Conservation (phyloP, 805 yeast species). For the Peterozyma xylosa region DNA sequence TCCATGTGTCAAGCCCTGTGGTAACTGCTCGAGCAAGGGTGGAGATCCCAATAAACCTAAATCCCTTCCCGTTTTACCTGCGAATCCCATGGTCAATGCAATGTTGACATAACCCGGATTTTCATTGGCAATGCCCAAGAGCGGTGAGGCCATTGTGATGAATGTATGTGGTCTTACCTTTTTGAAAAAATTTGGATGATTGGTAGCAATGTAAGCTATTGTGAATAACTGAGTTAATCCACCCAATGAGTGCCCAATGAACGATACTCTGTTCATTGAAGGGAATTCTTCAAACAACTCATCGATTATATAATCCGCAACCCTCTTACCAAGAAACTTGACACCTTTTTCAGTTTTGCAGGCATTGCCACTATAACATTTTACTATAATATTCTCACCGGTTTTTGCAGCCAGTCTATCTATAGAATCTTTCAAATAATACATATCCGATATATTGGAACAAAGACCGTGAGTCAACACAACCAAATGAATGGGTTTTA, state of each 20-base stretch:
- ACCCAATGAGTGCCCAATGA: conserved; percentile 90
- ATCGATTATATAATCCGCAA: conserved; percentile 64
- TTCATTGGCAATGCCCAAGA: conserved; percentile 81
- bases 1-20: conserved; percentile 65
- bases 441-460: conserved; percentile 87
- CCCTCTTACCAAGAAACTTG: conserved; percentile 71
- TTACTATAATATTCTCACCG: conserved; percentile 63
- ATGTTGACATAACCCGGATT: conserved; percentile 80
- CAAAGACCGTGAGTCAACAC: conserved; percentile 88
- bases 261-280: conserved; percentile 60
- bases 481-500: conserved; percentile 71
- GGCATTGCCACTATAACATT: conserved; percentile 78
- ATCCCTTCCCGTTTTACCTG: conserved; percentile 93
- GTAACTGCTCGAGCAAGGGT: conserved; percentile 70
- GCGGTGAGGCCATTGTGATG: conserved; percentile 79
- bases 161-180: conserved; percentile 68
- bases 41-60: conserved; percentile 52
- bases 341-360: conserved; percentile 89
- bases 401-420: conserved; percentile 37
- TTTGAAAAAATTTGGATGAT: conserved; percentile 65
- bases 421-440: conserved; percentile 74
- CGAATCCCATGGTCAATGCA: conserved; percentile 79
- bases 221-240: conserved; percentile 92
- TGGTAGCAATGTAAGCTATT: conserved; percentile 64
- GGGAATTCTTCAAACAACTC: conserved; percentile 41